A percentile compares a stretch with the other conserved stretches of the same genome.
Evolutionary conservation across 129 eudicot species (phyloP).

Genomic region (carrot (Daucus carota)): DH1_v3.0 NC_030385.2:36021001-36021500

Average conservation of each 20-base stretch:
- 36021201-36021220: background rate
- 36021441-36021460: background rate
- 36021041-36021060: constrained; percentile 45
- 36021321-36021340: no score
- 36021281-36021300: constrained; percentile 8
- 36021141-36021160: background rate
- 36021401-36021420: background rate
- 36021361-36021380: background rate
- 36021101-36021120: no score
- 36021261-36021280: background rate
- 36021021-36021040: constrained; percentile 37
- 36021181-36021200: background rate
- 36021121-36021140: no score
- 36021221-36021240: background rate
- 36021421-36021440: background rate
- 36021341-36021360: background rate
- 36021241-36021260: background rate
- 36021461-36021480: background rate
- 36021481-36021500: background rate
- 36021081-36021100: no score
- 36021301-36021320: background rate
- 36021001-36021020: constrained; percentile 36
- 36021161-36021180: background rate
- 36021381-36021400: background rate
- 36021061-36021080: no score